Evolutionary conservation across 306 rosid species (phyloP).

Genomic region (Quercus alba): DNA sequence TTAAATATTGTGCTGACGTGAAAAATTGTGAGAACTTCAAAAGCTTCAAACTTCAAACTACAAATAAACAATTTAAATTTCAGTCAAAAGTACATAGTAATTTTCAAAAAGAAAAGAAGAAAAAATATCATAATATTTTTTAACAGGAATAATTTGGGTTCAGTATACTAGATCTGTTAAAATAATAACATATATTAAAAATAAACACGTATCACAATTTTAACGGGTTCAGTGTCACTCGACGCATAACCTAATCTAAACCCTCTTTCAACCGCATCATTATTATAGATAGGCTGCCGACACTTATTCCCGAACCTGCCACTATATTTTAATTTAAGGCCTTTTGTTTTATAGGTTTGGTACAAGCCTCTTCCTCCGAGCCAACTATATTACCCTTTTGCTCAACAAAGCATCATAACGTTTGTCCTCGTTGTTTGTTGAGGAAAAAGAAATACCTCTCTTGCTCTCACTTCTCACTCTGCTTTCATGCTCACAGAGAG

Average conservation of each 20-base stretch:
- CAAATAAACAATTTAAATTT: too few relatives aligned
- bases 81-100: fast-evolving
- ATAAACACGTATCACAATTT: too few relatives aligned
- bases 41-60: too few relatives aligned
- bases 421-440: constrained; percentile 5
- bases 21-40: too few relatives aligned
- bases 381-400: constrained; percentile 9
- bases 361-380: constrained; percentile 2
- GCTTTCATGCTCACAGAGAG: constrained; percentile 15
- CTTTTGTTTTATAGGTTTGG: neutral
- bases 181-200: fast-evolving
- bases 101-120: neutral
- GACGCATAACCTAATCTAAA: too few relatives aligned
- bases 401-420: neutral
- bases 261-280: neutral
- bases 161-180: fast-evolving
- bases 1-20: too few relatives aligned
- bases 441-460: neutral
- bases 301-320: constrained; percentile 33
- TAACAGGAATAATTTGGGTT: too few relatives aligned
- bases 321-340: constrained; percentile 10
- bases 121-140: neutral
- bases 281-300: constrained; percentile 46
- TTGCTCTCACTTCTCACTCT: constrained; percentile 24
- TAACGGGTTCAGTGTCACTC: neutral